Evolutionary conservation across 805 yeast genomes (phyloP), one percentile per base, ranked within the genome.

Genomic region (Spathaspora hagerdaliae): DNA sequence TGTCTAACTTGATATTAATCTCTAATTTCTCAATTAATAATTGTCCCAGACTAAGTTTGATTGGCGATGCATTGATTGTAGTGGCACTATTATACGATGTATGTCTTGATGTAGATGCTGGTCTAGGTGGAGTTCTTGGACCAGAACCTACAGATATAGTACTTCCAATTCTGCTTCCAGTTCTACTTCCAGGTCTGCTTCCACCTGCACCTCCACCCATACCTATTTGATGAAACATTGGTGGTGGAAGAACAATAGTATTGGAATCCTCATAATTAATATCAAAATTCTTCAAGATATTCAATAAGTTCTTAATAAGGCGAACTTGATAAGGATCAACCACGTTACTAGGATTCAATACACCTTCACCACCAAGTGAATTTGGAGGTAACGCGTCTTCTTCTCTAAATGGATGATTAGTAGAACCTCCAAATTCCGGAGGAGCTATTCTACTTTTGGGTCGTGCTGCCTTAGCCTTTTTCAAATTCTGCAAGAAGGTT

Each of bases 21-120:
- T 72, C 77, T 36, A 72, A 56, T 53, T 71, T 72, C 46, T 72
- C 77, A 19, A 72, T 69, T 35, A 68, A 58, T 36, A 72, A 58
- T 45, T 72, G 77, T 34, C 62, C 60, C 13, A 75, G 65, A 45
- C 60, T 68, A 43, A 71, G 53, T 48, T 63, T 61, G 39, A 71
- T 69, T 12, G 77, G 77, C 13, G 74, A 69, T 14, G 55, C 47
- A 46, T 55, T 58, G 15, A 53, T 48, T 36, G 42, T 31, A 5
- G 47, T 14, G 32, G 27, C 15, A 31, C 31, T 27, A 12, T 43
- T 39, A 11, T 42, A 34, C 10, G 10, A 5, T 9, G 37, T 15
- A 19, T 5, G 29, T 29, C 11, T 9, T 10, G 34, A 31, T 8
- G 41, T 1, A 31, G 26, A n/a, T 38, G 42, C 44, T 35, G 27